A percentile compares a stretch with the other conserved stretches of the same genome.
These are phyloP conservation scores for Trametes cinnabarina DNA, from an alignment of 768 basidiomycete species.

Conservation along the genomic window DNA sequence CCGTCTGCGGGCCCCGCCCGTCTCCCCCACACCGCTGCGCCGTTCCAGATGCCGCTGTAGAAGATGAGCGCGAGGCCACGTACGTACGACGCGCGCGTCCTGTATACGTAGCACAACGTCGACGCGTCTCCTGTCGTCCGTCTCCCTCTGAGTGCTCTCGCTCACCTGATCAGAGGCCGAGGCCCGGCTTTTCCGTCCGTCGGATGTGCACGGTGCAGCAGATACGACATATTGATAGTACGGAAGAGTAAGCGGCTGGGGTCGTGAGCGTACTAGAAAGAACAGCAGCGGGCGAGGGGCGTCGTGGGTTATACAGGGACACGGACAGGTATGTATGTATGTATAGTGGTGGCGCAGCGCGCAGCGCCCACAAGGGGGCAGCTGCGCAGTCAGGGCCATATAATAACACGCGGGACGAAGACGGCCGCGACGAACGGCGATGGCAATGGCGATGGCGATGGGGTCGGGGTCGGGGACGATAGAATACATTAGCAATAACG, in stretches of 20 bases:
- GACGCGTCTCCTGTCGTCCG: too few species aligned
- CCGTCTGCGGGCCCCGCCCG: too few species aligned
- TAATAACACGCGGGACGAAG: background rate
- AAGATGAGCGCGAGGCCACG: background rate
- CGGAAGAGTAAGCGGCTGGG: background rate
- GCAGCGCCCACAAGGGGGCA: background rate
- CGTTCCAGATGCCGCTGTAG: too few species aligned
- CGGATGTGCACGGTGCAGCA: background rate
- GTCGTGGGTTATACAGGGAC: constrained; percentile 20
- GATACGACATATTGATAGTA: constrained; percentile 5
- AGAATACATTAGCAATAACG: constrained; percentile 24
- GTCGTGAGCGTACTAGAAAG: constrained; percentile 15
- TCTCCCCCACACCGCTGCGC: too few species aligned
- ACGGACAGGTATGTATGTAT: background rate
- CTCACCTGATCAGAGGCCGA: too few species aligned
- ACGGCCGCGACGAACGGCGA: constrained; percentile 3
- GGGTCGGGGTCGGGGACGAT: background rate
- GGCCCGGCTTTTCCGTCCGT: too few species aligned
- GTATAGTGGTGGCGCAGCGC: background rate
- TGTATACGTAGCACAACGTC: constrained; percentile 9
- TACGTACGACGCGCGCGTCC: background rate
- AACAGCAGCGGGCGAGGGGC: background rate
- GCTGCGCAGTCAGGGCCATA: too few species aligned
- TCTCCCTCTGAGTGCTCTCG: too few species aligned
- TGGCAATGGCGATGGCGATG: background rate